phyloP scores from a whole-genome alignment of 139 green algal genomes.

The Tetraselmis striata region DNA sequence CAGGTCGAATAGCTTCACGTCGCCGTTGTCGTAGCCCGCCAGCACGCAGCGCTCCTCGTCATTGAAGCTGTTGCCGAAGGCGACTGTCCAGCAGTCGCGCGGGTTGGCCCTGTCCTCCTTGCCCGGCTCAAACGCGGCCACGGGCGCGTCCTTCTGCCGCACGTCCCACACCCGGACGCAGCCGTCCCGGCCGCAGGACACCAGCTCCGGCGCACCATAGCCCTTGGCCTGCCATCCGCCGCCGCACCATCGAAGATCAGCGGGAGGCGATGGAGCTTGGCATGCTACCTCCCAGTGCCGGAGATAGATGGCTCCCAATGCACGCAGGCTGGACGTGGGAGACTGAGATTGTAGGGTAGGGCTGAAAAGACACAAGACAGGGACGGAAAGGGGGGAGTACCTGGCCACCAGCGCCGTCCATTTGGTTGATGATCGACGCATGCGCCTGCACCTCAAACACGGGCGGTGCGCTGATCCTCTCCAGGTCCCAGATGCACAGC shows the following conservation, averaged over 20 bases:
- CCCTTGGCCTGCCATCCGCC: slow-evolving; percentile 30
- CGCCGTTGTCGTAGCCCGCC: slow-evolving; percentile 82
- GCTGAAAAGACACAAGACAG: no score
- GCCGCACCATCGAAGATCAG: not conserved
- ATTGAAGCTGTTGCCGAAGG: slow-evolving; percentile 77
- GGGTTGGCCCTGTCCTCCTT: slow-evolving; percentile 29
- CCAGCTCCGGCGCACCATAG: slow-evolving; percentile 71
- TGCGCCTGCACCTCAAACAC: slow-evolving; percentile 66
- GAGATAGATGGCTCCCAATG: no score
- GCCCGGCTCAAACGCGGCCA: slow-evolving; percentile 75
- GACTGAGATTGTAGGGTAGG: no score
- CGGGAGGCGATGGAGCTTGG: no score
- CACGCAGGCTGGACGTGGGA: no score
- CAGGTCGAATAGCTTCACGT: slow-evolving; percentile 86
- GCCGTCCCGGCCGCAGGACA: slow-evolving; percentile 73
- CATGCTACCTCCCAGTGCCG: no score
- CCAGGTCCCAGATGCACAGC: slow-evolving; percentile 70
- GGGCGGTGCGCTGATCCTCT: slow-evolving; percentile 32
- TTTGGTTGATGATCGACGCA: slow-evolving; percentile 65
- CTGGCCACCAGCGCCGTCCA: slow-evolving; percentile 75
- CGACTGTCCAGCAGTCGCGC: slow-evolving; percentile 78
- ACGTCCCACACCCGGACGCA: slow-evolving; percentile 84
- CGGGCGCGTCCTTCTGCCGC: slow-evolving; percentile 63
- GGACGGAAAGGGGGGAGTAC: slow-evolving; percentile 29
- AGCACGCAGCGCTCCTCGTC: slow-evolving; percentile 76